Evolutionary conservation across 2,329 filamentous ascomycete genomes (phyloP), one percentile per base, ranked within the genome.

Genomic region (Fusarium odoratissimum): DNA sequence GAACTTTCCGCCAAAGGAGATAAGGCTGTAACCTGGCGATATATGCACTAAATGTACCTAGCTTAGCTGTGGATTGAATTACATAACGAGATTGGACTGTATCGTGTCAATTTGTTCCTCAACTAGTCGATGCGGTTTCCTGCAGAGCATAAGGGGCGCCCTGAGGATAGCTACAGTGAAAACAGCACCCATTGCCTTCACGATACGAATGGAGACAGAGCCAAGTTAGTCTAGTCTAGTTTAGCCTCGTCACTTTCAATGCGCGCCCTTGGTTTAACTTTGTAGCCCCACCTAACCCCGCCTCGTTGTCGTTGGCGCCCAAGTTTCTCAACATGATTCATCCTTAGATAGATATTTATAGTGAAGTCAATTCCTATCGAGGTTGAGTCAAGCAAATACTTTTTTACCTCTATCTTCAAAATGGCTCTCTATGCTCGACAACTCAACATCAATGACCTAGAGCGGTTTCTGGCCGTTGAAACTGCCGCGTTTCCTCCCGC

Each of bases 1-100:
- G 86, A 91, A 75, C 78, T 92, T 48, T 89, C 89, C 11, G 84
- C 83, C 14, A 79, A 87, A 77, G 91, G 91, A 0, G 91, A 93
- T 75, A 86, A 84, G 67, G 90, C 91, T 4, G 79, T 90, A 4
- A 89, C 89, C 0, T 93, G 90, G 80, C 85, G 87, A 65, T 92
- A 92, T 75, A 89, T 91, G 78, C 83, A 84, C 60, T 86, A 63
- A 45, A 30, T 17, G 14, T 23, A 33, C 4, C 17, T 44, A 17
- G 8, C n/a, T 17, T 37, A 23, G 11, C 6, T 44, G 13, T 25
- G 6, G 19, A 28, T 28, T 52, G 33, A 6, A 38, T 17, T 28
- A 8, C 3, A 16, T 7, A n/a, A 28, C 17, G 19, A 52, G 10
- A 28, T 8, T 38, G 23, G 25, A 6, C 23, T 38, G 9, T 28